These are phyloP conservation scores for Leishmania gerbilli DNA, from an alignment of 208 protist genomes.

Conservation along the genomic window DNA sequence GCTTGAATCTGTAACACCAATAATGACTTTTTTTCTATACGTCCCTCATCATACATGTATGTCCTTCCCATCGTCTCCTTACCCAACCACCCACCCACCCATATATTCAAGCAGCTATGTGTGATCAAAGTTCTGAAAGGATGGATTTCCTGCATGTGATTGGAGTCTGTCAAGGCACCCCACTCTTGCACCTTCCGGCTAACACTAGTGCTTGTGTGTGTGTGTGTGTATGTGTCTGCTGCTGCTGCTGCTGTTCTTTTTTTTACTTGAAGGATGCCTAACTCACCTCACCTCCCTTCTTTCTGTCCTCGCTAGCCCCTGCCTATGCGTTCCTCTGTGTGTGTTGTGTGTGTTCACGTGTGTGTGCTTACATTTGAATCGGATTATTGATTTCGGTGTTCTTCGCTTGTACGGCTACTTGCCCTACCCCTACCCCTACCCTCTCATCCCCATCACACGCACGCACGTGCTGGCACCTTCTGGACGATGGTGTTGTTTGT, in stretches of 20 bases:
- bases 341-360: slow-evolving; percentile 3
- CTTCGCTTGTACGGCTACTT: neutral
- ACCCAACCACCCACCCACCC: neutral
- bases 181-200: neutral
- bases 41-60: neutral
- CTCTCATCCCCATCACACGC: neutral
- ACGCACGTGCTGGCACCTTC: neutral
- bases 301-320: neutral
- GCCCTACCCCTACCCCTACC: neutral
- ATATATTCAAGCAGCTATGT: neutral
- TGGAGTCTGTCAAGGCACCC: neutral
- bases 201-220: neutral
- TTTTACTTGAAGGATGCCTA: neutral
- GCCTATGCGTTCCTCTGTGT: neutral
- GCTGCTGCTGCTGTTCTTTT: neutral
- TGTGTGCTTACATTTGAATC: neutral
- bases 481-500: no score
- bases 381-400: neutral
- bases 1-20: neutral
- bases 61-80: neutral
- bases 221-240: no score
- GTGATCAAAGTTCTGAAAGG: neutral
- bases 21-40: neutral
- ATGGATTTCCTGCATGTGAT: neutral
- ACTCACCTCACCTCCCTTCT: neutral